A percentile compares a stretch with the other conserved stretches of the same genome.
Conservation (phyloP, 352 stramenopile species). For the Phytophthora palmivora region DNA sequence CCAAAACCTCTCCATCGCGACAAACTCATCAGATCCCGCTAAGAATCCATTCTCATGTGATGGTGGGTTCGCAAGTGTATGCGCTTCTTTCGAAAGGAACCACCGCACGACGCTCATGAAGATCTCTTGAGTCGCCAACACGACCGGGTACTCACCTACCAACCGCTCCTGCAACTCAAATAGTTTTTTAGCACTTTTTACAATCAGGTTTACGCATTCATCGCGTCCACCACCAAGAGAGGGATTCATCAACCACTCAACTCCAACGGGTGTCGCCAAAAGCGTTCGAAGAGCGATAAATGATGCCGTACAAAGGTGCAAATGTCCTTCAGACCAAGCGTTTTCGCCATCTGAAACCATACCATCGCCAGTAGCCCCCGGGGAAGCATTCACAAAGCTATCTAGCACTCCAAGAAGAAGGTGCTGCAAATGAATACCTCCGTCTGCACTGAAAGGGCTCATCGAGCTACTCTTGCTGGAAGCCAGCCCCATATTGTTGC, state of each 20-base stretch:
- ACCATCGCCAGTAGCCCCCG: conserved; percentile 14
- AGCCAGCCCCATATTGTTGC: background rate
- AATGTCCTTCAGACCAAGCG: conserved; percentile 39
- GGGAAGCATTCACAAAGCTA: conserved; percentile 52
- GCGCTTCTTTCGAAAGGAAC: conserved; percentile 61
- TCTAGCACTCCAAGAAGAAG: conserved; percentile 63
- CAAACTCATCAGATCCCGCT: conserved; percentile 26
- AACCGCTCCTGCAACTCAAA: conserved; percentile 69
- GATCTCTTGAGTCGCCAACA: conserved; percentile 61
- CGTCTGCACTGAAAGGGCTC: conserved; percentile 42
- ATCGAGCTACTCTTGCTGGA: background rate
- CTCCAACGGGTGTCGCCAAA: conserved; percentile 36
- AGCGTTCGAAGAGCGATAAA: conserved; percentile 55
- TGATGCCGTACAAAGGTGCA: conserved; percentile 55
- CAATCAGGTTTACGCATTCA: conserved; percentile 63
- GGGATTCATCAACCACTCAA: conserved; percentile 52
- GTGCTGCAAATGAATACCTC: conserved; percentile 57
- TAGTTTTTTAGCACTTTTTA: conserved; percentile 63
- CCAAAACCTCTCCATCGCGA: conserved; percentile 50
- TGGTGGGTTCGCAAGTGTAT: conserved; percentile 23
- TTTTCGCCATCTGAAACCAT: conserved; percentile 19
- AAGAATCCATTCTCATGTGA: no score
- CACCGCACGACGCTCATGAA: conserved; percentile 66
- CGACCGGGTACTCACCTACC: conserved; percentile 53
- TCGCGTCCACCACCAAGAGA: conserved; percentile 53